These are phyloP conservation scores for Eucalyptus pauciflora DNA, from an alignment of 345 rosid species.

Conservation along the genomic window DNA sequence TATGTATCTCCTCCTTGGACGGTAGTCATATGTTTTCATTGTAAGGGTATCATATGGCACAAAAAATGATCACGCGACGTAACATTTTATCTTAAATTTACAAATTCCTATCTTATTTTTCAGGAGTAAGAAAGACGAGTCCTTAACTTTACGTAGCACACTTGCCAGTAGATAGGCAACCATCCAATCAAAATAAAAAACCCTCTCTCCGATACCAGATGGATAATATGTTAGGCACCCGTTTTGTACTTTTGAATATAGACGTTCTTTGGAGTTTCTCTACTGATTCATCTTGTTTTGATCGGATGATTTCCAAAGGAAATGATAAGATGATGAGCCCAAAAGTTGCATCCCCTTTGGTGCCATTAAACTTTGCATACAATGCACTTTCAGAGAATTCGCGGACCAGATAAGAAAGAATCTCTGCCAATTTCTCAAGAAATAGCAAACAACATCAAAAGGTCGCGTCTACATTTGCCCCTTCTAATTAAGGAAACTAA, in stretches of 20 bases:
- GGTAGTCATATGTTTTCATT: background rate
- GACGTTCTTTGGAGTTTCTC: background rate
- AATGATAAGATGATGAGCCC: background rate
- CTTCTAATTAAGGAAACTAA: no score
- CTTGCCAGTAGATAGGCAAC: background rate
- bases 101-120: background rate
- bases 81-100: background rate
- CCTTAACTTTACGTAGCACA: background rate
- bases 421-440: background rate
- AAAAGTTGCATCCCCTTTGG: background rate
- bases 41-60: background rate
- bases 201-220: background rate
- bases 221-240: background rate
- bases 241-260: background rate
- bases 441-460: background rate
- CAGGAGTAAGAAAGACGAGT: background rate
- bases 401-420: background rate
- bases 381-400: background rate
- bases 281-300: background rate
- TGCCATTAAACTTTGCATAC: background rate
- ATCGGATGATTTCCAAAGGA: background rate
- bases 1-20: background rate
- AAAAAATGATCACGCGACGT: background rate
- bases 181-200: background rate
- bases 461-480: background rate